Evolutionary conservation across 2,329 filamentous ascomycete species (phyloP).

Genomic region (Colletotrichum sp.): DNA sequence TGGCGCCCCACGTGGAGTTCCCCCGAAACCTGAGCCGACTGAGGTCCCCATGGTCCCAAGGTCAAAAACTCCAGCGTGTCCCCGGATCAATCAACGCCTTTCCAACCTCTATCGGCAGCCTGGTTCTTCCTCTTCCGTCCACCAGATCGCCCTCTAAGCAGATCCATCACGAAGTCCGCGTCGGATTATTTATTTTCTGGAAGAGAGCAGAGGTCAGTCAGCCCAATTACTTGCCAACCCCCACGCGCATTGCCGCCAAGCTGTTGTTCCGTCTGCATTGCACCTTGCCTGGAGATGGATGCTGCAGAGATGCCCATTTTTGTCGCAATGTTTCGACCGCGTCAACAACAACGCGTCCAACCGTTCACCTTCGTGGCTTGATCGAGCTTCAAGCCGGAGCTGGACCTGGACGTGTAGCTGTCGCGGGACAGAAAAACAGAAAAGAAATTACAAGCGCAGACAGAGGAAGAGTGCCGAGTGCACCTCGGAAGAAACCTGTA

Average conservation of each 20-base stretch:
- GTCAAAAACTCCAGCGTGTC: conserved; percentile 21
- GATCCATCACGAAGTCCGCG: conserved; percentile 21
- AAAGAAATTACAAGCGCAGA: not conserved
- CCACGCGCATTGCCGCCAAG: not conserved
- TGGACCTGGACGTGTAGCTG: not conserved
- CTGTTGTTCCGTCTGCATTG: not conserved
- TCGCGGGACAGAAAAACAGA: not conserved
- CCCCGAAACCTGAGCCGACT: not conserved
- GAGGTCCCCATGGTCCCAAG: not conserved
- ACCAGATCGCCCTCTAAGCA: conserved; percentile 17
- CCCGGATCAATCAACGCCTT: conserved; percentile 23
- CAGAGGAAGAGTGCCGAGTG: not conserved
- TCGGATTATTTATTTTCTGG: conserved; percentile 6
- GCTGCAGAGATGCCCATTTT: not conserved
- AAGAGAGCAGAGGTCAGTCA: conserved; percentile 19
- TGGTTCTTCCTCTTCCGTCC: conserved; percentile 26
- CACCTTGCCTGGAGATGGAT: not conserved
- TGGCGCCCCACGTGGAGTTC: not conserved
- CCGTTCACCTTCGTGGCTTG: not conserved
- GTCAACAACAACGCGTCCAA: not conserved
- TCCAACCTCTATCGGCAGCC: conserved; percentile 19
- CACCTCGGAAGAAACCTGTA: not conserved
- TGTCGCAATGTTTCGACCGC: not conserved
- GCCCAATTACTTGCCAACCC: not conserved
- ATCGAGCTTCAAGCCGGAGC: not conserved